Evolutionary conservation across 257 asterid species (phyloP).

Genomic region (Lycium ferocissimum): DNA sequence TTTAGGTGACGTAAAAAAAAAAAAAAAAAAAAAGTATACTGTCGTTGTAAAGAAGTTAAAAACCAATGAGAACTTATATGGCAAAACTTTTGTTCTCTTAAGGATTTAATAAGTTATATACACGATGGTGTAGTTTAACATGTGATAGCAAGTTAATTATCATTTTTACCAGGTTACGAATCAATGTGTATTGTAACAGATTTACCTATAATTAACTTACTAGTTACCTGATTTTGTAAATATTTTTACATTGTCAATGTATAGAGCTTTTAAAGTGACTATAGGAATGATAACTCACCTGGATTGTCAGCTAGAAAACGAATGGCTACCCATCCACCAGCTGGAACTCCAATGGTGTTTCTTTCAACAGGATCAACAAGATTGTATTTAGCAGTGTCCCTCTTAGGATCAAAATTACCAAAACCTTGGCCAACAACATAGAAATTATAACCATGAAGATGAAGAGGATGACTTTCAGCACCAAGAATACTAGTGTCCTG

Average conservation of each 20-base stretch:
- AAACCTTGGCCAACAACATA: slow-evolving; percentile 68
- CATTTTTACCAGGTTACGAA: neutral
- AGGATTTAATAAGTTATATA: neutral
- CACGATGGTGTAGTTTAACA: neutral
- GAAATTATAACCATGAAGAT: slow-evolving; percentile 68
- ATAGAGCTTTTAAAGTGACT: neutral
- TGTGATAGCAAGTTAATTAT: neutral
- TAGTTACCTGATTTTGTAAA: neutral
- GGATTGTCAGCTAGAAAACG: slow-evolving; percentile 81
- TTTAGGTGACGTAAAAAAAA: neutral
- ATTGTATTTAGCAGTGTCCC: slow-evolving; percentile 59
- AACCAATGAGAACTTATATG: neutral
- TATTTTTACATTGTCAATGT: neutral
- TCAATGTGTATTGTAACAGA: neutral
- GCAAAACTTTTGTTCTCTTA: neutral
- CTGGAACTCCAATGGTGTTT: slow-evolving; percentile 62
- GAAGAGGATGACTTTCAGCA: slow-evolving; percentile 78
- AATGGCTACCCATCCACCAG: slow-evolving; percentile 78
- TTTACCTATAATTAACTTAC: neutral
- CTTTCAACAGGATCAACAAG: slow-evolving; percentile 76
- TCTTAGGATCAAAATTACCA: slow-evolving; percentile 60
- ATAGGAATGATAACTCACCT: slow-evolving; percentile 43
- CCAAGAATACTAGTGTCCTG: slow-evolving; percentile 75
- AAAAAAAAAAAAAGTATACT: neutral
- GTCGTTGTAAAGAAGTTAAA: neutral